Conservation (phyloP, 345 rosid species). For the Heritiera littoralis region DNA sequence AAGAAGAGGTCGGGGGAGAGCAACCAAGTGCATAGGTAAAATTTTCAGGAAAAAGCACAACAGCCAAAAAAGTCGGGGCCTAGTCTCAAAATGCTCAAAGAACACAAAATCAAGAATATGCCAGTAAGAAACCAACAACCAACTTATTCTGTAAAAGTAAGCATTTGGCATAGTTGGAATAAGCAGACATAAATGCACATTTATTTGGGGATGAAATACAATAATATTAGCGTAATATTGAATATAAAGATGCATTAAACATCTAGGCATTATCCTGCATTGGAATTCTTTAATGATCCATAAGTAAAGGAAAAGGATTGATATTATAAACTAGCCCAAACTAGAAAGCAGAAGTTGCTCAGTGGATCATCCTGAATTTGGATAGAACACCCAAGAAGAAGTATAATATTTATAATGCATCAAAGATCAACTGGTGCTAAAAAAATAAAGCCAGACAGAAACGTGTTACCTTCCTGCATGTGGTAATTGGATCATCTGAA, state of each 20-base stretch:
- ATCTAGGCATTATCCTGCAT: background rate
- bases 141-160: background rate
- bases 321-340: background rate
- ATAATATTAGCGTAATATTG: background rate
- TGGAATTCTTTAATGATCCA: background rate
- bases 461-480: constrained; percentile 78
- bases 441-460: constrained; percentile 17
- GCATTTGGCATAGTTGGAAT: background rate
- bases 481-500: constrained; percentile 83
- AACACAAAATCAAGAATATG: background rate
- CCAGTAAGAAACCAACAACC: background rate
- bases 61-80: background rate
- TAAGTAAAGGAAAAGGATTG: background rate
- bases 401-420: constrained; percentile 11
- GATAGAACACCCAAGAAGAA: background rate
- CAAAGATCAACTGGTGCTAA: constrained; percentile 18
- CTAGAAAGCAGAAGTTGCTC: background rate
- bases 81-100: background rate
- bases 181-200: background rate
- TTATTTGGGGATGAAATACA: background rate
- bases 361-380: background rate
- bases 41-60: constrained; percentile 6
- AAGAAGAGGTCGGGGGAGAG: background rate
- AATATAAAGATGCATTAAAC: background rate
- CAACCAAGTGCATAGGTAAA: background rate